phyloP scores from a whole-genome alignment of 345 rosid genomes.

The Salix viminalis region DNA sequence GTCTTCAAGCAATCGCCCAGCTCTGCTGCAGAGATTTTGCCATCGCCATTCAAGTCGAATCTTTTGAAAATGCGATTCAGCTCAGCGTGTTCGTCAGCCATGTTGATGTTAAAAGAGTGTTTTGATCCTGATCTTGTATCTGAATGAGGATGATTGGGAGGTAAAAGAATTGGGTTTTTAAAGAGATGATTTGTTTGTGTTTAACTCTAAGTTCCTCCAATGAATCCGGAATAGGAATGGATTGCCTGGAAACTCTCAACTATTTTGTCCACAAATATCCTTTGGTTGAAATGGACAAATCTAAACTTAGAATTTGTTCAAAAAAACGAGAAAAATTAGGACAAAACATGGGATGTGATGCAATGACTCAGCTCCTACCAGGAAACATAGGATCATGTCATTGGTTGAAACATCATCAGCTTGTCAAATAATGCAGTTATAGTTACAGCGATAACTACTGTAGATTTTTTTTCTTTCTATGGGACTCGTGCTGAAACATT shows the following conservation, averaged over 20 bases:
- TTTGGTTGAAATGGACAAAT: background rate
- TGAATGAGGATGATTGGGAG: background rate
- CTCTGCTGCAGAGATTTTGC: slow-evolving; percentile 68
- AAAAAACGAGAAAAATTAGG: background rate
- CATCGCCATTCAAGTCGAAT: slow-evolving; percentile 81
- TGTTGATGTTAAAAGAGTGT: slow-evolving; percentile 5
- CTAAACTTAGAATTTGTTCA: background rate
- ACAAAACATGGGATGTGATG: background rate
- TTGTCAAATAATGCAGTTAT: background rate
- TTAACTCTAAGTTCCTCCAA: slow-evolving; percentile 18
- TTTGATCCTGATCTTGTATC: background rate
- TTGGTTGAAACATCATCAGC: background rate
- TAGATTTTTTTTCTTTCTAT: background rate
- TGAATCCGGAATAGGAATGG: slow-evolving; percentile 27
- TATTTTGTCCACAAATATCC: background rate
- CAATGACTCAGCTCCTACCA: background rate
- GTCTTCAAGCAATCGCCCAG: slow-evolving; percentile 68
- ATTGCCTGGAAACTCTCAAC: slow-evolving; percentile 22
- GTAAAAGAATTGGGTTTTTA: slow-evolving; percentile 5
- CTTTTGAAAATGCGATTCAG: slow-evolving; percentile 69
- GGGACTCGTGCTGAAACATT: background rate
- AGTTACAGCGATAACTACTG: background rate
- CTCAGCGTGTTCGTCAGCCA: slow-evolving; percentile 58
- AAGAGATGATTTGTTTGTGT: slow-evolving; percentile 4
- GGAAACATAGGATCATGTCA: background rate